phyloP scores from a whole-genome alignment of 805 yeast species.

The Wickerhamomyces ciferrii region DNA sequence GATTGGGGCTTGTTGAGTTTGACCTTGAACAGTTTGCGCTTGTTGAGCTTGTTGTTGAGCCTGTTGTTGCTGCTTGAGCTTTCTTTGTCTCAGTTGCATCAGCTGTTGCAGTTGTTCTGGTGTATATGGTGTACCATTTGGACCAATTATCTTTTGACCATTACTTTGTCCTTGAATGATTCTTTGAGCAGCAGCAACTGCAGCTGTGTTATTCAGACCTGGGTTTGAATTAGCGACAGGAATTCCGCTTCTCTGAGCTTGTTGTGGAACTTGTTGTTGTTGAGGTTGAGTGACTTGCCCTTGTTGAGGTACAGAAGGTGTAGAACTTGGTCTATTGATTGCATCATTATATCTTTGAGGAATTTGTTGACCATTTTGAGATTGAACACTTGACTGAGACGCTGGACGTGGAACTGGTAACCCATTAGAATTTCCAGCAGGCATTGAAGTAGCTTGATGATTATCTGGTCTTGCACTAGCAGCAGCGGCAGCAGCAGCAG shows the following conservation, averaged over 20 bases:
- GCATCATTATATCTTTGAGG: conserved; percentile 8
- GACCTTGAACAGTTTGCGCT: not conserved
- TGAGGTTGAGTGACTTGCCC: conserved; percentile 9
- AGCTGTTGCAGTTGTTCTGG: conserved; percentile 58
- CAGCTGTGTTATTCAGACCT: conserved; percentile 12
- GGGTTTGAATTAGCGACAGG: conserved; percentile 1
- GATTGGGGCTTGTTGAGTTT: conserved; percentile 5
- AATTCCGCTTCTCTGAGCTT: conserved; percentile 2
- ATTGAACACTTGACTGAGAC: conserved; percentile 21
- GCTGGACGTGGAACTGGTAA: conserved; percentile 11
- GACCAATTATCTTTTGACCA: conserved; percentile 14
- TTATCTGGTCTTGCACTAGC: not conserved
- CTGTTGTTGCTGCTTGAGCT: conserved; percentile 8
- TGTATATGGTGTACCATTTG: conserved; percentile 54
- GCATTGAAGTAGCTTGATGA: conserved; percentile 7
- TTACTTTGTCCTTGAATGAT: conserved; percentile 4
- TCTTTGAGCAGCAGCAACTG: conserved; percentile 7
- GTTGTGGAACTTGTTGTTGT: conserved; percentile 9
- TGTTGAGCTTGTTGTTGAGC: not conserved
- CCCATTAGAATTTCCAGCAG: not conserved
- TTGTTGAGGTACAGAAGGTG: conserved; percentile 4
- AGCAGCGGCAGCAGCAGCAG: not conserved
- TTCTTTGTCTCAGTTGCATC: conserved; percentile 33
- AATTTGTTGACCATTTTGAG: conserved; percentile 10
- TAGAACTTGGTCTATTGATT: not conserved